These are phyloP conservation scores for Debaryomyces sp. DNA, from an alignment of 1,139 yeast species.

Conservation along the genomic window DNA sequence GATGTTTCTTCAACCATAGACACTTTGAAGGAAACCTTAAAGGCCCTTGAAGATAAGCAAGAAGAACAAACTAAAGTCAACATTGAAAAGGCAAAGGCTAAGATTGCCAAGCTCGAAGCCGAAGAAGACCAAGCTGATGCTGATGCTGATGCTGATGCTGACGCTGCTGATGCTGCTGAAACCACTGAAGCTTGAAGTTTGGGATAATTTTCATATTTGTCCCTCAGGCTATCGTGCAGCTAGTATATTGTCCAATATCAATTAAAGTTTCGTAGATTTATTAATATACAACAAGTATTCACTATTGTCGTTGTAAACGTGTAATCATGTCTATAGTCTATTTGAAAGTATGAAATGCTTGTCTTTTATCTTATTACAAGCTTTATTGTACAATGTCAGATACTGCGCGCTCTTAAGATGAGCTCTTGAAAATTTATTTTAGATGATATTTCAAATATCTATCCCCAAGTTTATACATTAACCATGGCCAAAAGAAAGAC, in stretches of 20 bases:
- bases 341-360: neutral
- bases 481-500: constrained; percentile 36
- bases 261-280: neutral
- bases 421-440: constrained; percentile 8
- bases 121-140: constrained; percentile 36
- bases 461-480: constrained; percentile 1
- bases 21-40: constrained; percentile 73
- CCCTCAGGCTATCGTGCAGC: neutral
- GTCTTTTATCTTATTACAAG: neutral
- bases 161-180: constrained; percentile 24
- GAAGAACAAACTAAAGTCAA: constrained; percentile 80
- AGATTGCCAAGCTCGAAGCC: constrained; percentile 65
- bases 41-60: constrained; percentile 71
- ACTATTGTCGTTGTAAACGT: neutral
- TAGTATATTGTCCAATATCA: constrained; percentile 1
- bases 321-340: neutral
- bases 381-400: neutral
- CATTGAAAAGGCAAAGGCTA: constrained; percentile 74
- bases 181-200: constrained; percentile 11
- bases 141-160: constrained; percentile 17
- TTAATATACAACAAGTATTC: neutral
- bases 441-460: constrained; percentile 1
- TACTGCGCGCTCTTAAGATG: constrained; percentile 8
- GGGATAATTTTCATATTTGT: neutral
- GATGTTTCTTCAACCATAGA: constrained; percentile 70